These are phyloP conservation scores for Herpetomonas muscarum DNA, from an alignment of 208 protist species.

Conservation along the genomic window DNA sequence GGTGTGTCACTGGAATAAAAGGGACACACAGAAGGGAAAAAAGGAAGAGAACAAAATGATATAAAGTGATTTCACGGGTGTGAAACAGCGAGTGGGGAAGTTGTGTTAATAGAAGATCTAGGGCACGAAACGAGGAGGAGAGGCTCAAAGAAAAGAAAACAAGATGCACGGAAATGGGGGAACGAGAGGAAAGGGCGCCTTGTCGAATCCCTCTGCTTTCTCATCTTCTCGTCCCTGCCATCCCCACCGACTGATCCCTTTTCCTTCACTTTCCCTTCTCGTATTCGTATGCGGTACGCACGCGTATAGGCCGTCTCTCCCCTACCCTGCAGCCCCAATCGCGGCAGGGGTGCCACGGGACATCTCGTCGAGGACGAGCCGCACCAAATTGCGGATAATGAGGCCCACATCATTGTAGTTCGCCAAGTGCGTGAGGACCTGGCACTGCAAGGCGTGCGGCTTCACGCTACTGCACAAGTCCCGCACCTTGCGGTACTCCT, in stretches of 20 bases:
- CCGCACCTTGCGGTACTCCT: constrained; percentile 77
- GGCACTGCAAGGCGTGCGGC: constrained; percentile 49
- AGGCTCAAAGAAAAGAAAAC: constrained; percentile 2
- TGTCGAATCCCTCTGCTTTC: constrained; percentile 1
- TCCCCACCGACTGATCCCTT: constrained; percentile 2
- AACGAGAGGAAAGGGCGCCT: neutral
- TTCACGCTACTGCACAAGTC: constrained; percentile 71
- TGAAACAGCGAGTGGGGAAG: too few species aligned
- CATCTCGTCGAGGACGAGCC: constrained; percentile 71
- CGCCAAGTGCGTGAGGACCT: constrained; percentile 75
- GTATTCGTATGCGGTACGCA: too few species aligned
- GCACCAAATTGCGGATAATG: constrained; percentile 80
- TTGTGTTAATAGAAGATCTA: too few species aligned
- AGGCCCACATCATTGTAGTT: constrained; percentile 84
- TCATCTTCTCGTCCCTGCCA: too few species aligned
- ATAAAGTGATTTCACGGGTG: neutral
- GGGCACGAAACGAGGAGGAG: neutral
- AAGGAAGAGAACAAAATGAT: neutral
- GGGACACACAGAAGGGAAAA: too few species aligned
- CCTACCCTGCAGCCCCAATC: neutral
- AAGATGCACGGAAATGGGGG: neutral
- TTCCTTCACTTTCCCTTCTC: constrained; percentile 9
- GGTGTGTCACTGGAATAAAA: too few species aligned
- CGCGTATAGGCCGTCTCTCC: too few species aligned
- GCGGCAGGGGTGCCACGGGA: neutral